phyloP scores from a whole-genome alignment of 805 yeast genomes.

The Zygoascus tannicola region DNA sequence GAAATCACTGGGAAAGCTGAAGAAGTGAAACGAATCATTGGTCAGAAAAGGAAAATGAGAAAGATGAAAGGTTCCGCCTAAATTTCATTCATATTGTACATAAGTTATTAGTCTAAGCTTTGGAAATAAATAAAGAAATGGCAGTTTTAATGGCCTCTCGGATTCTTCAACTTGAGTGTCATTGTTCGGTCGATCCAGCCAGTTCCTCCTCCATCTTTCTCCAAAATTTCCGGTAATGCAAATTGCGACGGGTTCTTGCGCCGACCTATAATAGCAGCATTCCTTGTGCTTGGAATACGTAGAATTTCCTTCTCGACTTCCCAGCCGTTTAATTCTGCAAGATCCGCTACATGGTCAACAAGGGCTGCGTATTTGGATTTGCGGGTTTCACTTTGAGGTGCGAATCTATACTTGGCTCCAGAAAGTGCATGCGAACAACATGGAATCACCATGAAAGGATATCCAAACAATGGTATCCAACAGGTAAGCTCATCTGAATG shows the following conservation, averaged over 20 bases:
- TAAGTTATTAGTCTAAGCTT: too few species aligned
- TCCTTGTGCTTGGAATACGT: slow-evolving; percentile 88
- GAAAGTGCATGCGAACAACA: slow-evolving; percentile 86
- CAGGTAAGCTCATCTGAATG: slow-evolving; percentile 93
- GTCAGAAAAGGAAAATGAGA: slow-evolving; percentile 28
- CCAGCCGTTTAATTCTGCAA: slow-evolving; percentile 74
- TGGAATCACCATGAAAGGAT: slow-evolving; percentile 84
- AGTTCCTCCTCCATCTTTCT: slow-evolving; percentile 79
- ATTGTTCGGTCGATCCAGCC: slow-evolving; percentile 82
- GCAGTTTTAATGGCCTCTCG: slow-evolving; percentile 52
- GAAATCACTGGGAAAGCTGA: slow-evolving; percentile 9
- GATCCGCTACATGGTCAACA: slow-evolving; percentile 71
- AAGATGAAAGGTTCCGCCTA: slow-evolving; percentile 12
- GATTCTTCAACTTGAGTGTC: slow-evolving; percentile 58
- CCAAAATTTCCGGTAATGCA: slow-evolving; percentile 40
- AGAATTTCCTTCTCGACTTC: slow-evolving; percentile 73
- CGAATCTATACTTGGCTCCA: slow-evolving; percentile 64
- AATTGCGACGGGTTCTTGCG: slow-evolving; percentile 28
- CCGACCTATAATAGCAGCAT: slow-evolving; percentile 78
- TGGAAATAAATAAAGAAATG: slow-evolving; percentile 2
- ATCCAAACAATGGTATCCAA: slow-evolving; percentile 79
- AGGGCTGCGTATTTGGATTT: slow-evolving; percentile 74
- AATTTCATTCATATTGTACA: slow-evolving; percentile 3
- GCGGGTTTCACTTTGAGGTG: slow-evolving; percentile 25
- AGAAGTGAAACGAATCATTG: slow-evolving; percentile 22